Evolutionary conservation across 2,329 filamentous ascomycete genomes (phyloP), one percentile per base, ranked within the genome.

Genomic region (Penicillium brasilianum): DNA sequence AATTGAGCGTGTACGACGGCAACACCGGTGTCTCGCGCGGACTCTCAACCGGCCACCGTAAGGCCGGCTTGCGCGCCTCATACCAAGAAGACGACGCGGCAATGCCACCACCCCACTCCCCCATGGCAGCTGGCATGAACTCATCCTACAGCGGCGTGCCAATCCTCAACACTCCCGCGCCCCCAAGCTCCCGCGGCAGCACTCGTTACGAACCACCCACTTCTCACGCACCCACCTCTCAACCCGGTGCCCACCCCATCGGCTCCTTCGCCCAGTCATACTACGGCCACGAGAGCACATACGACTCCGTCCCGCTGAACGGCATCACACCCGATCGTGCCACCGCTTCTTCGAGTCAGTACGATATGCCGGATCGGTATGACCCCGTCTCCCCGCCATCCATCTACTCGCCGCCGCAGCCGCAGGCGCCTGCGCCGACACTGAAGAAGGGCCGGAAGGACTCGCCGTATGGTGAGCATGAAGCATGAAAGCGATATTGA

Each of bases 361-460:
- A 69, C 28, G 64, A 67, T 39, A 36, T 61, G 14, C 52, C 56
- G 8, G 64, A 68, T 5, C 66, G 78, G 82, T 96, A 56, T 89
- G 93, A 81, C 83, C 91, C 13, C 88, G 94, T 75, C 83, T 96
- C 49, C 85, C 90, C 3, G 88, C 90, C 4, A 79, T 93, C 25
- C 89, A 90, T 0, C 79, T 96, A 46, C 90, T 88, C 76, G n/a
- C 51, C 53, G 20, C 52, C 13, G 25, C 59, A 37, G 56, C 30
- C 36, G 36, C 20, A 32, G 43, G 48, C 54, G 48, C n/a, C 39
- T 43, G 51, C 60, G 11, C 32, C n/a, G 41, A 46, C 39, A 34
- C 48, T 51, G 4, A 51, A n/a, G 28, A 43, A 20, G 18, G 37
- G n/a, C 4, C 39, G 20, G 34, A 44, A 48, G 18, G 30, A 48